Evolutionary conservation across 805 yeast species (phyloP).

Genomic region (Ogataea methanolica): DNA sequence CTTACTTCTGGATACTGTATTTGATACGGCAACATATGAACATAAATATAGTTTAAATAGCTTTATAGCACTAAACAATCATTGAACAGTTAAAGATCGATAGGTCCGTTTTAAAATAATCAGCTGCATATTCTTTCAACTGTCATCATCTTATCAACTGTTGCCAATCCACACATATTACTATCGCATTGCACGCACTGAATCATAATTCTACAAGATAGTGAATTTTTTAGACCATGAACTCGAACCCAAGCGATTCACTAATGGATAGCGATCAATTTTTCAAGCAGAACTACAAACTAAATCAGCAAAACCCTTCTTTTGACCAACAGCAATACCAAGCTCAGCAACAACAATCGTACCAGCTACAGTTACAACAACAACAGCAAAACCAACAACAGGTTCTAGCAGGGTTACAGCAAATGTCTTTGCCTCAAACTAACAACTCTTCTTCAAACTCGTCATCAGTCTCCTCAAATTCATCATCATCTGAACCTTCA

Average conservation of each 20-base stretch:
- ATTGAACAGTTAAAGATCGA: no score
- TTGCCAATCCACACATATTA: no score
- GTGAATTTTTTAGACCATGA: neutral
- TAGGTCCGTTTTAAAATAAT: no score
- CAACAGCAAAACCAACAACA: conserved; percentile 13
- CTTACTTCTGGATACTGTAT: no score
- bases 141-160: no score
- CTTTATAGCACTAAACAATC: no score
- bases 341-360: neutral
- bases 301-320: conserved; percentile 5
- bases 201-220: no score
- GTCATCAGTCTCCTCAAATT: conserved; percentile 3
- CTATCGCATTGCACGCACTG: no score
- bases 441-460: conserved; percentile 6
- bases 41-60: no score
- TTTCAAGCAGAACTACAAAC: conserved; percentile 3
- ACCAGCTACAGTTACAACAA: conserved; percentile 3
- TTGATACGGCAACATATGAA: no score
- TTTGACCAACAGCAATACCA: conserved; percentile 1
- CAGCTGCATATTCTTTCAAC: no score
- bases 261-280: neutral
- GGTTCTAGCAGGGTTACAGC: conserved; percentile 17
- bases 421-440: conserved; percentile 17
- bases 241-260: neutral
- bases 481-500: conserved; percentile 6